phyloP scores from a whole-genome alignment of 176 grass and related monocot species.

The Oryza glumipatula region DNA sequence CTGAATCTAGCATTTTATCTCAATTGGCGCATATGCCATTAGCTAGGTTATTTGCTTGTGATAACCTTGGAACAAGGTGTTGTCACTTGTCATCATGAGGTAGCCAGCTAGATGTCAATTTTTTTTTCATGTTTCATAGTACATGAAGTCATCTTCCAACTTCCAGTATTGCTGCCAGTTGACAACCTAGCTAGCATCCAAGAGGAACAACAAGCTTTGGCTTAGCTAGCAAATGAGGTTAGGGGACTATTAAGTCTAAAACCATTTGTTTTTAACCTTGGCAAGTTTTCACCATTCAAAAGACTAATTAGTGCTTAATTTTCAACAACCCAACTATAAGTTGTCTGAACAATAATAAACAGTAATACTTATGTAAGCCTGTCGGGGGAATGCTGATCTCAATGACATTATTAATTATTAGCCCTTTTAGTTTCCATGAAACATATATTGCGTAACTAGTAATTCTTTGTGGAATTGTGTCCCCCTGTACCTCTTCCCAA shows the following conservation, averaged over 20 bases:
- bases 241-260: background rate
- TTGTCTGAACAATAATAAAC: background rate
- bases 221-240: constrained; percentile 20
- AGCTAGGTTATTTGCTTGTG: background rate
- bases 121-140: background rate
- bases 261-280: background rate
- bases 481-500: constrained; percentile 10
- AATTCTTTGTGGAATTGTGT: constrained; percentile 9
- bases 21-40: constrained; percentile 2
- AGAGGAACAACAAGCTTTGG: constrained; percentile 39
- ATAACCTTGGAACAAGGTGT: constrained; percentile 18
- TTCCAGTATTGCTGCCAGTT: constrained; percentile 35
- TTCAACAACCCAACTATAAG: background rate
- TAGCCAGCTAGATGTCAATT: constrained; percentile 24
- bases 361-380: background rate
- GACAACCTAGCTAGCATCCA: constrained; percentile 45
- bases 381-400: background rate
- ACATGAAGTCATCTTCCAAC: constrained; percentile 45
- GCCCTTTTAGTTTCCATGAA: background rate
- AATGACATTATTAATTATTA: background rate
- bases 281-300: constrained; percentile 18
- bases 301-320: background rate
- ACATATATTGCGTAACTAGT: background rate
- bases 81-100: constrained; percentile 9
- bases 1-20: constrained; percentile 22